Evolutionary conservation across 768 basidiomycete species (phyloP), one percentile per base, ranked within the genome.

Genomic region (Pluteus cervinus): DNA sequence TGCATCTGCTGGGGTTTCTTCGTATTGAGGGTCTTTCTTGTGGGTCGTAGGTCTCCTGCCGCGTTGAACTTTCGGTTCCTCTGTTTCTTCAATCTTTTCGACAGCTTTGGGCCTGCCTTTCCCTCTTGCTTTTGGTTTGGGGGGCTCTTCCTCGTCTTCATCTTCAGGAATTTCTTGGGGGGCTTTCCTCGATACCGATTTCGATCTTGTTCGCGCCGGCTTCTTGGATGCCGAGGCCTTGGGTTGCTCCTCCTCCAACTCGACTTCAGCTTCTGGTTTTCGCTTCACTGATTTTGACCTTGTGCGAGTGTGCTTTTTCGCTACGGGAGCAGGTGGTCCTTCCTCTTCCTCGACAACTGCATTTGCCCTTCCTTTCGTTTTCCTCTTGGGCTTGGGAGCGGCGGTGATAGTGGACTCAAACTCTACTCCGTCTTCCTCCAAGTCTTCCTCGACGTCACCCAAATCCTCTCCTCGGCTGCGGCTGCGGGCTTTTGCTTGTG

Each of bases 331-430:
- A 12, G 22, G 37, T 32, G 43, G 21, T 25, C 25, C 35, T 29
- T 54, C 49, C 34, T 48, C 44, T 36, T 46, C 42, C 36, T 54
- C 53, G 4, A 53, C 44, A 41, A 34, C 24, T 17, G 39, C 41
- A 41, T 50, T 26, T 47, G 37, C 29, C 20, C 29, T 40, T 20
- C 8, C 22, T 12, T 23, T 36, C 5, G 35, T 20, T 20, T 36
- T 41, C 16, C 25, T 28, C 2, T 33, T 10, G 7, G 34, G 18
- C 33, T 42, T 42, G 9, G 10, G 14, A 7, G 35, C 33, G 18
- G 40, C 4, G 11, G 40, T 12, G 29, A 37, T 16, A 34, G 35
- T 3, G 40, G 33, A 28, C 11, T 20, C 26, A 7, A 7, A 15
- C 33, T 12, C 14, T 24, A 31, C 29, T 26, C 24, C 30, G 29